phyloP scores from a whole-genome alignment of 345 rosid genomes.

The Gossypium turneri region DNA sequence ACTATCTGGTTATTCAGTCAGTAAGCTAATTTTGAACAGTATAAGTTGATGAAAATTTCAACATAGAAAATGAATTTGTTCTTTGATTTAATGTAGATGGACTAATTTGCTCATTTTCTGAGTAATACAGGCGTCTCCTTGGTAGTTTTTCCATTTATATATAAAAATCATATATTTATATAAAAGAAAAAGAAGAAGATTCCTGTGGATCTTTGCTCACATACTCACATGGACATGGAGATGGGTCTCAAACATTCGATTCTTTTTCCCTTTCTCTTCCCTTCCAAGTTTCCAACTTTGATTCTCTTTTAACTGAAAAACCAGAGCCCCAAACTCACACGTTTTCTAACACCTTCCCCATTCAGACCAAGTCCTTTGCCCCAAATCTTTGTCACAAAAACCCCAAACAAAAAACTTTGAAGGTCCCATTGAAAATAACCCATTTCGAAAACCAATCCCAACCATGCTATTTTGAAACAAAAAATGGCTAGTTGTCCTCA shows the following conservation, averaged over 20 bases:
- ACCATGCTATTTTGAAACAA: constrained; percentile 3
- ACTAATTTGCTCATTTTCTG: too few relatives aligned
- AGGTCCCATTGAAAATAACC: not conserved
- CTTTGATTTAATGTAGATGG: accelerated
- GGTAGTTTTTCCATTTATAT: too few relatives aligned
- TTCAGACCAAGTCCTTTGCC: not conserved
- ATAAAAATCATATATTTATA: too few relatives aligned
- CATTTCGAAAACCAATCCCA: not conserved
- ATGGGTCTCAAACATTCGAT: constrained; percentile 2
- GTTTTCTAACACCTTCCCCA: not conserved
- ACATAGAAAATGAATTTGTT: accelerated
- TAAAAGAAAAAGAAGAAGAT: not conserved
- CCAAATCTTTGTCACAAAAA: constrained; percentile 4
- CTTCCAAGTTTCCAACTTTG: not conserved
- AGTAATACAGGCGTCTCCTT: too few relatives aligned
- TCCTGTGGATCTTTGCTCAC: not conserved
- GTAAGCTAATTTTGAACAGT: too few relatives aligned
- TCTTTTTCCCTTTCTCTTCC: not conserved
- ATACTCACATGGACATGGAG: not conserved
- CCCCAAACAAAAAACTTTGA: not conserved
- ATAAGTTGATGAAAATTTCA: too few relatives aligned
- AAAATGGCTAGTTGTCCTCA: constrained; percentile 40
- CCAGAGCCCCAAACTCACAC: not conserved
- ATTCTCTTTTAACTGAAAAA: not conserved
- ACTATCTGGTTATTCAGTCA: too few relatives aligned